A percentile compares a stretch with the other conserved stretches of the same genome.
These are phyloP conservation scores for Alloteropsis angusta DNA, from an alignment of 202 grass and related monocot genomes.

Conservation along the genomic window DNA sequence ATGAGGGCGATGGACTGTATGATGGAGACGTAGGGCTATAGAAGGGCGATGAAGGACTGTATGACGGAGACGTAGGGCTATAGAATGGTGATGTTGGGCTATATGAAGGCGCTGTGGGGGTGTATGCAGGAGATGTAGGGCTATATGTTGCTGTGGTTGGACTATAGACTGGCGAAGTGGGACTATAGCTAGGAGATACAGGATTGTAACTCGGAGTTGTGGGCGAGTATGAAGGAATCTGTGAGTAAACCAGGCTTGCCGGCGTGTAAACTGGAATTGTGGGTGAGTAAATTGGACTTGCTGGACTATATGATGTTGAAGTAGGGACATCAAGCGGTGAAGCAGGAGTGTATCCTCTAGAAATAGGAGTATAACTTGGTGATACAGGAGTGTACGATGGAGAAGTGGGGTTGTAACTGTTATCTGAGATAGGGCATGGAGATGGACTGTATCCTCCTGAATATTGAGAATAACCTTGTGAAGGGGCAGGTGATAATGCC, in stretches of 20 bases:
- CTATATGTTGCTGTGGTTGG: slow-evolving; percentile 58
- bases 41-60: slow-evolving; percentile 53
- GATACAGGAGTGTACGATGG: slow-evolving; percentile 62
- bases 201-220: slow-evolving; percentile 68
- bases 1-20: slow-evolving; percentile 59
- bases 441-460: slow-evolving; percentile 68
- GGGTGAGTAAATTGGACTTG: not conserved
- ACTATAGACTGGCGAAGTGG: slow-evolving; percentile 51
- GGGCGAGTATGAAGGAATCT: slow-evolving; percentile 21
- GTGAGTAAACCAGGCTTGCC: slow-evolving; percentile 42
- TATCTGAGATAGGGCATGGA: slow-evolving; percentile 45
- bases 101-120: slow-evolving; percentile 56
- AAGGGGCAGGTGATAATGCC: slow-evolving; percentile 59
- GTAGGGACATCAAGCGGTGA: slow-evolving; percentile 16
- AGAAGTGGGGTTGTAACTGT: slow-evolving; percentile 61
- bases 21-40: slow-evolving; percentile 57
- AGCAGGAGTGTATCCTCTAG: slow-evolving; percentile 57
- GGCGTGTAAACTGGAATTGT: slow-evolving; percentile 48
- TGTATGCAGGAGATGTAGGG: slow-evolving; percentile 49
- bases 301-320: not conserved
- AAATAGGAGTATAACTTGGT: slow-evolving; percentile 62
- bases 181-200: slow-evolving; percentile 45
- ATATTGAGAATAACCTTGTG: slow-evolving; percentile 62
- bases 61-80: slow-evolving; percentile 36
- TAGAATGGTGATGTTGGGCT: not conserved